Base-by-base conservation (phyloP, 352 stramenopile genomes). In the Globisporangium middletonii region DNA sequence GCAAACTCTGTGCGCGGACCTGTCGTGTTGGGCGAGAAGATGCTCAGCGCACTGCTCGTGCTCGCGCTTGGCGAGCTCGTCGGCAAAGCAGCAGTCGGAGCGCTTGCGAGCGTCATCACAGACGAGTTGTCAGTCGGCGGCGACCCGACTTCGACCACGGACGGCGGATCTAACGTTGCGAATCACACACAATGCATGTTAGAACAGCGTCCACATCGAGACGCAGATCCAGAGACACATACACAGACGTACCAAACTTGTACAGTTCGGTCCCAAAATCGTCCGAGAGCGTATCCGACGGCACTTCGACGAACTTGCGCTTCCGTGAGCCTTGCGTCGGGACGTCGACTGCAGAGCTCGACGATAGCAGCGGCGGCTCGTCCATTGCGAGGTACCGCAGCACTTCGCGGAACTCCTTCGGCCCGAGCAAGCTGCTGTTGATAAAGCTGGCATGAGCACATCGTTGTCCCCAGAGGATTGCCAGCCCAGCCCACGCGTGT, bases 321-420 rank as follows among this genome's bases (percentile, higher is more conserved):
- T 94, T 94, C 9, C 83, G 69, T 33, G 72, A 74, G 2, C 59
- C 61, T 38, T 75, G 56, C 1, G 58, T 63, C n/a, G 73, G 55
- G 47, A 72, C 49, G 19, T 73, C 62, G 27, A 76, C 63, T 9
- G 71, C 64, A 46, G 77, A 64, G 1, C 60, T 74, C 0, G 77
- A 74, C 19, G 82, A 85, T 43, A 65, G 57, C 9, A 94, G 43
- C 23, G 81, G 72, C 0, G 83, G 78, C 30, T 94, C 83, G 53
- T 94, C 85, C 83, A 94, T 94, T 18, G 85, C 82, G 30, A 94
- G 69, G 42, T 91, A 94, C 1, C 83, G 83, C 47, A 94, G 59
- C 19, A 93, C 81, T 49, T 94, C 85, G 51, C 79, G 75, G 54
- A 94, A 94, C 48, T 94, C 85, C 54, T 94, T 94, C 11, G 83